Evolutionary conservation across 1,139 yeast genomes (phyloP).

Genomic region (Starmera stellimalicola): DNA sequence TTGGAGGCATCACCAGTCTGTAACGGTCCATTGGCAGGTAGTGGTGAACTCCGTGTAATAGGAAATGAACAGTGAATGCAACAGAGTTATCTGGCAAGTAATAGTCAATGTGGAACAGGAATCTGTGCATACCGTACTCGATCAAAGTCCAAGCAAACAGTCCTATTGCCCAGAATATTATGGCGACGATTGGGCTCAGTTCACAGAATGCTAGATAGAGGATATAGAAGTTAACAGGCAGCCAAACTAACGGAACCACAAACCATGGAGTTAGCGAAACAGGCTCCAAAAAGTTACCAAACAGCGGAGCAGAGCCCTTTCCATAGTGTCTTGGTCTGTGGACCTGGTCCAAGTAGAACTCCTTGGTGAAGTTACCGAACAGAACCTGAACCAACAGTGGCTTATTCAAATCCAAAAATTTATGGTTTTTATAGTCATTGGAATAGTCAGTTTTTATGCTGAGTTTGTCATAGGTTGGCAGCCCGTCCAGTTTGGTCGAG

Average conservation of each 20-base stretch:
- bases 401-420: conserved; percentile 75
- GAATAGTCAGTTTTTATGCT: conserved; percentile 70
- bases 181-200: conserved; percentile 24
- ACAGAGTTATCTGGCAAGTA: conserved; percentile 73
- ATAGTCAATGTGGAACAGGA: conserved; percentile 83
- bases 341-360: conserved; percentile 88
- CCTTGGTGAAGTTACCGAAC: conserved; percentile 65
- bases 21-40: conserved; percentile 93
- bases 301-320: conserved; percentile 83
- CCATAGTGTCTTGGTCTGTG: conserved; percentile 95
- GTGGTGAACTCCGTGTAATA: conserved; percentile 94
- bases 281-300: conserved; percentile 70
- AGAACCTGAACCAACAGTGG: conserved; percentile 78
- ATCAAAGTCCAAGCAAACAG: conserved; percentile 85
- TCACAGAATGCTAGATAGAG: conserved; percentile 31
- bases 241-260: conserved; percentile 83
- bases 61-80: conserved; percentile 75
- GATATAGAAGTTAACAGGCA: conserved; percentile 62
- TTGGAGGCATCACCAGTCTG: conserved; percentile 94
- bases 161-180: conserved; percentile 47
- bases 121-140: conserved; percentile 83
- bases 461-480: conserved; percentile 65
- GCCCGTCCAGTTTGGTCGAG: conserved; percentile 46
- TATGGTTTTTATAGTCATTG: conserved; percentile 64
- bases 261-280: conserved; percentile 65